phyloP scores from a whole-genome alignment of 352 stramenopile genomes.

The Globisporangium apiculatum region DNA sequence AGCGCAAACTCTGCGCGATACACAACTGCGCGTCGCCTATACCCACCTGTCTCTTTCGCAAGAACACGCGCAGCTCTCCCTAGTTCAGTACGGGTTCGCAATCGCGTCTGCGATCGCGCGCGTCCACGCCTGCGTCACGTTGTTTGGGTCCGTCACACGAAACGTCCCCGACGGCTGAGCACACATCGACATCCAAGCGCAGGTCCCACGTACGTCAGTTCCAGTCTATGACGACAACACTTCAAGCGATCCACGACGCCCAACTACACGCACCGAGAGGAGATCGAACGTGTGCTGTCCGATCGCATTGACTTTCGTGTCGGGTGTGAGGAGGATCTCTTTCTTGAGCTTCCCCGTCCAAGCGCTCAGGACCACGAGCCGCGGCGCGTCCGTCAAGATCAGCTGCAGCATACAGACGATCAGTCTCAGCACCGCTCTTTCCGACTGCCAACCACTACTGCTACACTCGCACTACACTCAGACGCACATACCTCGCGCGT shows the following conservation, averaged over 20 bases:
- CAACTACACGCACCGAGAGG: conserved; percentile 35
- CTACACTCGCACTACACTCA: not conserved
- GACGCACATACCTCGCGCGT: conserved; percentile 41
- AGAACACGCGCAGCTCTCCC: not conserved
- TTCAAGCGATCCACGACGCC: too few species aligned
- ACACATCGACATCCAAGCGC: not conserved
- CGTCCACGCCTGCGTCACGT: conserved; percentile 19
- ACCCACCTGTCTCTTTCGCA: too few species aligned
- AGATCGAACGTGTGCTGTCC: conserved; percentile 73
- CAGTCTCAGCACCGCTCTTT: not conserved
- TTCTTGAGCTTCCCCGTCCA: conserved; percentile 70
- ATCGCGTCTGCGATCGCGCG: conserved; percentile 15
- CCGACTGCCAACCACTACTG: not conserved
- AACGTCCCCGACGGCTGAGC: conserved; percentile 20
- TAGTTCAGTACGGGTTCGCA: not conserved
- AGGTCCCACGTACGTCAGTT: not conserved
- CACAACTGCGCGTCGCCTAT: not conserved
- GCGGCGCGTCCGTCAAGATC: conserved; percentile 62
- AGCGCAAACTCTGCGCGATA: not conserved
- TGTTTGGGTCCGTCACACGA: conserved; percentile 25
- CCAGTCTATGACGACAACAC: too few species aligned
- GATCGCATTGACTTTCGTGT: conserved; percentile 65
- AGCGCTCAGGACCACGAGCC: conserved; percentile 59
- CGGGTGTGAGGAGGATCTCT: conserved; percentile 49
- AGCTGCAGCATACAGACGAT: conserved; percentile 19